phyloP scores from a whole-genome alignment of 768 basidiomycete species.

The Leucogyrophana mollusca region DNA sequence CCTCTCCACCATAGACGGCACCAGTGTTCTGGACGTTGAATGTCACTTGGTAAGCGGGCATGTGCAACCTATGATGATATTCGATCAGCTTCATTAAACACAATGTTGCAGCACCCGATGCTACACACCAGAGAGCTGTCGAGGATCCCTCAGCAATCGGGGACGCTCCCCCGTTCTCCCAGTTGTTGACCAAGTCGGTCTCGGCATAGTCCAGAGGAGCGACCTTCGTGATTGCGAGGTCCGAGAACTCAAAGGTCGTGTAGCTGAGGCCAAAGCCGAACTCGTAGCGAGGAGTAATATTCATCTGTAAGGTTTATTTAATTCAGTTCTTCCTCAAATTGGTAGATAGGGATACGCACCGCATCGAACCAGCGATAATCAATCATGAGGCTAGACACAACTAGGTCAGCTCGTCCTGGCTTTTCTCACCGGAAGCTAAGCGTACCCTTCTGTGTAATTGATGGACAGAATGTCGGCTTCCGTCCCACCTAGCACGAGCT shows the following conservation, averaged over 20 bases:
- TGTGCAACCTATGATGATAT: conserved; percentile 45
- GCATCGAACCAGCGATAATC: conserved; percentile 66
- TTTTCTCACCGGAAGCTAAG: not conserved
- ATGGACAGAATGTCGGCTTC: conserved; percentile 36
- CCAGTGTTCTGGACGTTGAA: conserved; percentile 66
- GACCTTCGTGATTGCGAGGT: conserved; percentile 45
- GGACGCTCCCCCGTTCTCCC: conserved; percentile 53
- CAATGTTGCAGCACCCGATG: not conserved
- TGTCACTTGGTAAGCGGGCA: conserved; percentile 51
- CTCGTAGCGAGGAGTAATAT: conserved; percentile 70
- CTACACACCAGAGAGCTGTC: conserved; percentile 49
- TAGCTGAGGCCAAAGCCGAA: conserved; percentile 86
- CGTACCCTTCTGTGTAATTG: conserved; percentile 49
- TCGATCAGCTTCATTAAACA: conserved; percentile 3
- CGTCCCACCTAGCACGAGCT: conserved; percentile 16
- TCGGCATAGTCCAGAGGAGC: conserved; percentile 13
- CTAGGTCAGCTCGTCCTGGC: no score
- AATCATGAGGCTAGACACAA: conserved; percentile 50
- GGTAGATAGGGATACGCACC: conserved; percentile 36
- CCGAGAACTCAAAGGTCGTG: conserved; percentile 68
- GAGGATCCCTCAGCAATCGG: conserved; percentile 53
- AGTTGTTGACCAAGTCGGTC: conserved; percentile 34
- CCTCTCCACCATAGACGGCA: conserved; percentile 53
- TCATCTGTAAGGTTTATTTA: conserved; percentile 35
- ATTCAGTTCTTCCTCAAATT: conserved; percentile 7